Evolutionary conservation across 495 filamentous ascomycete species (phyloP), one percentile per base, ranked within the genome.

Genomic region (Acidiella bohemica): DNA sequence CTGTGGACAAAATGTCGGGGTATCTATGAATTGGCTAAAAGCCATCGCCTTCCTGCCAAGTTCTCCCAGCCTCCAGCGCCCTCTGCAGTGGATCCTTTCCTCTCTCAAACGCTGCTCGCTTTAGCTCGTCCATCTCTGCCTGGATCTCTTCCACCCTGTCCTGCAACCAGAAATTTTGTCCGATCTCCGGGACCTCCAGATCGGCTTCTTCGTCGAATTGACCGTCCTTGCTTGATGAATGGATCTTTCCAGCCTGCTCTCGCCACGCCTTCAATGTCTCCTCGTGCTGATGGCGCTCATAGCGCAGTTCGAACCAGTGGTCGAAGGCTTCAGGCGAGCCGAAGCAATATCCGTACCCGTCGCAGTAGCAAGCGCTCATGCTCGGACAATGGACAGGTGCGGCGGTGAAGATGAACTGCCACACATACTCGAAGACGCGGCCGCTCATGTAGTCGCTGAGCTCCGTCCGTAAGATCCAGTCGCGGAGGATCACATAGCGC

Each of bases 261-360:
- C 57, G 38, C 67, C 63, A 74, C 3, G 65, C 54, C n/a, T 59
- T 49, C 33, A 79, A 32, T 30, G 72, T 66, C 12, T 66, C 46
- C 33, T 73, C 60, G 14, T 69, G 47, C 16, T 67, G 50, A 3
- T 60, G 32, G 33, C 62, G 62, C 42, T 64, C 47, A 5, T 56
- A 47, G 24, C 63, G 55, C 24, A 66, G 36, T 20, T 61, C 57
- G 12, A 66, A 57, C 42, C 64, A 83, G 0, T 53, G 49, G 7
- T 67, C 51, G 30, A 67, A 81, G 39, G 68, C 56, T 0, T 64
- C 58, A 14, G 71, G 64, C 1, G 70, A 68, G 4, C 74, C 81
- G 49, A 86, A 88, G 50, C 82, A 88, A n/a, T 77, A 62, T 0
- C 81, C 81, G 36, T 76, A 88, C 13, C 73, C 78, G 43, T 83